phyloP scores from a whole-genome alignment of 352 stramenopile genomes.

The Phytophthora quininea region DNA sequence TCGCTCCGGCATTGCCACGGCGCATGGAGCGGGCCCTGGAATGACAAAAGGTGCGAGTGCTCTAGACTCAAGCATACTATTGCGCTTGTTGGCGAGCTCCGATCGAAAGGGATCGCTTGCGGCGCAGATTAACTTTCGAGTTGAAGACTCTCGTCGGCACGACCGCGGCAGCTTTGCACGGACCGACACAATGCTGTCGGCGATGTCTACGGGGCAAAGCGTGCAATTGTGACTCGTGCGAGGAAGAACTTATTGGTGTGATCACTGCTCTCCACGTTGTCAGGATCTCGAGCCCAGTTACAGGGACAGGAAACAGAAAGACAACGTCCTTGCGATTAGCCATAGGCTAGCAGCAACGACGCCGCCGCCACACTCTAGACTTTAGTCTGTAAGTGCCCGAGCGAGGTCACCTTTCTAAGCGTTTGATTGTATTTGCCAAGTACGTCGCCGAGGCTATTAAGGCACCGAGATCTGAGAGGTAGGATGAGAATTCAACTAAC shows the following conservation, averaged over 20 bases:
- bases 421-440: too few species aligned
- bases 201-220: not conserved
- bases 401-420: too few species aligned
- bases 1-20: not conserved
- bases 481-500: not conserved
- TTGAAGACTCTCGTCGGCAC: not conserved
- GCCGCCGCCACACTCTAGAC: too few species aligned
- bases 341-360: not conserved
- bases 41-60: not conserved
- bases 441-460: not conserved
- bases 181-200: not conserved
- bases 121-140: not conserved
- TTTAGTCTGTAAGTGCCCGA: not conserved
- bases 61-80: not conserved
- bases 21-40: not conserved
- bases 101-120: not conserved
- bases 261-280: not conserved
- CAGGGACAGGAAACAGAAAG: not conserved
- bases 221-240: not conserved
- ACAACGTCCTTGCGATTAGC: not conserved
- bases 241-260: not conserved
- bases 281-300: not conserved
- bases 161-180: not conserved
- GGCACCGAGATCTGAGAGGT: not conserved
- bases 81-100: not conserved